Percentiles rank a stretch among this genome's conserved stretches.
Evolutionary conservation across 306 rosid species (phyloP).

Genomic region (Morella rubra): DNA sequence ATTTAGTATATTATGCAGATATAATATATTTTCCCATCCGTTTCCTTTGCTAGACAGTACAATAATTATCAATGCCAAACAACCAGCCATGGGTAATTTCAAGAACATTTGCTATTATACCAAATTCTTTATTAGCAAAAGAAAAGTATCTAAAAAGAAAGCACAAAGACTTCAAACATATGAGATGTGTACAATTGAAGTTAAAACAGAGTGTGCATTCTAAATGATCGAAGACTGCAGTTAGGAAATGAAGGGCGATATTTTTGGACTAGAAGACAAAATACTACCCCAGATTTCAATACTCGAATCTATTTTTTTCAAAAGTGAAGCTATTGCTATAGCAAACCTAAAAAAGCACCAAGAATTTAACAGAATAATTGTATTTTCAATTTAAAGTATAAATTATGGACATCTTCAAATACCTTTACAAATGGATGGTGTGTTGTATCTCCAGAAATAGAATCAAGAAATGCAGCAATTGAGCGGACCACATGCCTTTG

Average conservation of each 20-base stretch:
- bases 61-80: not conserved
- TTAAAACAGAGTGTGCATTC: not conserved
- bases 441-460: conserved; percentile 42
- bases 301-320: not conserved
- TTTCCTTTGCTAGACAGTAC: not conserved
- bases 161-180: not conserved
- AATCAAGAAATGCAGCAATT: conserved; percentile 61
- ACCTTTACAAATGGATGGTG: conserved; percentile 66
- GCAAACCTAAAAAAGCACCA: not conserved
- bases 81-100: not conserved
- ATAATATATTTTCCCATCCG: not conserved
- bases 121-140: not conserved
- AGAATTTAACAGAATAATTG: not conserved
- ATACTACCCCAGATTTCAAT: conserved; percentile 9
- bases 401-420: not conserved
- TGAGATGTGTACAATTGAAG: not conserved
- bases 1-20: not conserved
- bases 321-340: conserved; percentile 10
- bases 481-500: conserved; percentile 71
- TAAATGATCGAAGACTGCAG: too few relatives aligned
- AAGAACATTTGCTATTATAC: not conserved
- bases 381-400: not conserved
- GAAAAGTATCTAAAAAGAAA: not conserved
- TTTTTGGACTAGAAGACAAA: not conserved
- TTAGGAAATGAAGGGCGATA: too few relatives aligned